Base-by-base conservation (phyloP, 2,329 filamentous ascomycete species). In the Thermoascus crustaceus region DNA sequence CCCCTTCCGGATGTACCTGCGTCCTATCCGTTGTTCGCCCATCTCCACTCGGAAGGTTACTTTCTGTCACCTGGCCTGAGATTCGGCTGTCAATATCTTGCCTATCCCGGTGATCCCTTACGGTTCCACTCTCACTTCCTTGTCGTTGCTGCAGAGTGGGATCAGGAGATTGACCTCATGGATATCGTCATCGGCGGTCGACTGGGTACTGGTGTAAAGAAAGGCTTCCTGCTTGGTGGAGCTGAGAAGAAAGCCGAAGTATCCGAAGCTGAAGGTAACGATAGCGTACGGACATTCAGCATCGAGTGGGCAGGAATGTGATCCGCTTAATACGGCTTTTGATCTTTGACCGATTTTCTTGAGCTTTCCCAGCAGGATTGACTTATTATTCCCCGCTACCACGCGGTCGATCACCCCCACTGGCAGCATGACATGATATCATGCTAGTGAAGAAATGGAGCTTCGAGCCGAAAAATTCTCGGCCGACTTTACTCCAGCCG, bases 51-150 rank as follows among this genome's bases (percentile, higher is more conserved):
- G 5, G 70, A 74, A 11, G 84, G 82, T 32, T 95, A 89, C 63
- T 96, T 82, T 64, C 78, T 91, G 53, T 88, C 87, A 36, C 91
- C 91, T 1, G 91, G 91, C 6, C 72, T 98, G 34, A 84, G 91
- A 17, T 98, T 98, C 53, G 91, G 91, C 17, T 93, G 88, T 50
- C 79, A 91, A 53, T 95, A 94, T 62, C 86, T 87, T 48, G 85
- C 93, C 4, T 98, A 98, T 52, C 91, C 91, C 0, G 91, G 91
- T 30, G 91, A 98, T 57, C 87, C 91, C 1, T 69, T 98, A 34
- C 80, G 91, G 7, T 98, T 93, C 58, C 91, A 98, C 61, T 91
- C 86, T 30, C 91, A 98, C 59, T 96, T 94, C 58, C 73, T 94
- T 49, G 85, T 82, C 5, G 82, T 81, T n/a, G 78, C 83, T 20